Percentiles rank a stretch among this genome's conserved stretches.
Evolutionary conservation across 2,329 filamentous ascomycete species (phyloP).

Genomic region (Clarireedia monteithiana): DNA sequence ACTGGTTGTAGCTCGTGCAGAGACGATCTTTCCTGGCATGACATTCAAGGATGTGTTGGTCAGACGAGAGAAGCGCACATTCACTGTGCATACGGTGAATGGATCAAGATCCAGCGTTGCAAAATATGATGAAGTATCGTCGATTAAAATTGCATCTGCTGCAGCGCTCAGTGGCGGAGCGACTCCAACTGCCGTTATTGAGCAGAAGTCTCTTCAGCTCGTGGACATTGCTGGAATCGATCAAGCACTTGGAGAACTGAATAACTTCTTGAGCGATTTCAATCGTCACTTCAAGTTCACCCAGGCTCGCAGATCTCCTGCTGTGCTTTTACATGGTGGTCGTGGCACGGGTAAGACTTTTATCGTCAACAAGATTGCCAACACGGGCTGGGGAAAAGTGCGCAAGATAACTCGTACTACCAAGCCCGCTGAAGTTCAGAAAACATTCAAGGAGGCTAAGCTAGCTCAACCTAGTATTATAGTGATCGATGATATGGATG

Average conservation of each 20-base stretch:
- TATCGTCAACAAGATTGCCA: constrained; percentile 60
- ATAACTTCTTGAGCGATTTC: constrained; percentile 55
- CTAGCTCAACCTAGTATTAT: constrained; percentile 68
- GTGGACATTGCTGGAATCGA: constrained; percentile 60
- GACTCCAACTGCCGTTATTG: background rate
- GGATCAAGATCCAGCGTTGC: constrained; percentile 35
- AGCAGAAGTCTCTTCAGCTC: constrained; percentile 33
- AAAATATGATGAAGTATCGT: constrained; percentile 19
- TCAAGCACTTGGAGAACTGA: constrained; percentile 56
- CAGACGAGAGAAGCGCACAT: constrained; percentile 50
- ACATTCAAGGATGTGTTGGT: constrained; percentile 56
- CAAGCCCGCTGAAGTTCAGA: constrained; percentile 53
- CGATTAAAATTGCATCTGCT: constrained; percentile 20
- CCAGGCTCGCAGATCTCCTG: constrained; percentile 28
- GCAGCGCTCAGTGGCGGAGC: constrained; percentile 7
- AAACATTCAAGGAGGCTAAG: constrained; percentile 61
- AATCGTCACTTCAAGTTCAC: constrained; percentile 30
- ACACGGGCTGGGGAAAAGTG: constrained; percentile 62
- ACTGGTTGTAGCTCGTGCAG: constrained; percentile 45
- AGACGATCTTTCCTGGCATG: constrained; percentile 63
- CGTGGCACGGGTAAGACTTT: constrained; percentile 79
- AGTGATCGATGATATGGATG: constrained; percentile 70
- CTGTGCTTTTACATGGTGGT: constrained; percentile 60
- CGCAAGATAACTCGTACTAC: constrained; percentile 50
- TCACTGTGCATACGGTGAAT: constrained; percentile 50